phyloP scores from a whole-genome alignment of 768 basidiomycete genomes.

The Tylopilus sp. region DNA sequence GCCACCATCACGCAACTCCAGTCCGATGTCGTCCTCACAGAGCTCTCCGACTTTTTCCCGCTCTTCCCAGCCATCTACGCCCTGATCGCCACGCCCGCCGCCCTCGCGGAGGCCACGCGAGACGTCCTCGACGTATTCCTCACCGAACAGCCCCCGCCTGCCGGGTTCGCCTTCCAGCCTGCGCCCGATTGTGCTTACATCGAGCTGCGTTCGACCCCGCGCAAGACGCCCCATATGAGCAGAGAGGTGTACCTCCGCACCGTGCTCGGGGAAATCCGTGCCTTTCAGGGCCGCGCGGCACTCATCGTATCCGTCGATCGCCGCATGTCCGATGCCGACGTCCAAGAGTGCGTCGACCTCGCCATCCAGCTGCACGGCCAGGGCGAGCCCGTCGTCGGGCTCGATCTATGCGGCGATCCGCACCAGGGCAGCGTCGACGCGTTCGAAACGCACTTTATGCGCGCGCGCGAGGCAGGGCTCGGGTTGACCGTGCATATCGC shows the following conservation, averaged over 20 bases:
- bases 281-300: conserved; percentile 51
- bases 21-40: conserved; percentile 41
- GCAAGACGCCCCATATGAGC: conserved; percentile 54
- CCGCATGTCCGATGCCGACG: conserved; percentile 50
- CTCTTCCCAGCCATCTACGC: conserved; percentile 81
- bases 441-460: conserved; percentile 49
- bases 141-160: conserved; percentile 16
- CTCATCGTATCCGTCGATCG: conserved; percentile 78
- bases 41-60: conserved; percentile 67
- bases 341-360: conserved; percentile 54
- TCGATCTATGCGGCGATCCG: conserved; percentile 83
- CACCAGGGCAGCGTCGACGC: conserved; percentile 50
- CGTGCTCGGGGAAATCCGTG: conserved; percentile 63
- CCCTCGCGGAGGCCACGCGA: conserved; percentile 52
- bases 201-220: conserved; percentile 82
- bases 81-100: conserved; percentile 57
- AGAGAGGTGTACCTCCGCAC: conserved; percentile 57
- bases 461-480: conserved; percentile 58
- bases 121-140: conserved; percentile 70
- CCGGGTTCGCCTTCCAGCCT: conserved; percentile 28
- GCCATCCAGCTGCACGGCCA: conserved; percentile 51
- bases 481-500: conserved; percentile 81
- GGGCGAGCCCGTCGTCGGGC: conserved; percentile 66
- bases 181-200: conserved; percentile 65
- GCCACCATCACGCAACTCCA: conserved; percentile 41